Evolutionary conservation across 192 early-diverging fungal genomes (phyloP), one percentile per base, ranked within the genome.

Genomic region (Backusella tuberculispora): DNA sequence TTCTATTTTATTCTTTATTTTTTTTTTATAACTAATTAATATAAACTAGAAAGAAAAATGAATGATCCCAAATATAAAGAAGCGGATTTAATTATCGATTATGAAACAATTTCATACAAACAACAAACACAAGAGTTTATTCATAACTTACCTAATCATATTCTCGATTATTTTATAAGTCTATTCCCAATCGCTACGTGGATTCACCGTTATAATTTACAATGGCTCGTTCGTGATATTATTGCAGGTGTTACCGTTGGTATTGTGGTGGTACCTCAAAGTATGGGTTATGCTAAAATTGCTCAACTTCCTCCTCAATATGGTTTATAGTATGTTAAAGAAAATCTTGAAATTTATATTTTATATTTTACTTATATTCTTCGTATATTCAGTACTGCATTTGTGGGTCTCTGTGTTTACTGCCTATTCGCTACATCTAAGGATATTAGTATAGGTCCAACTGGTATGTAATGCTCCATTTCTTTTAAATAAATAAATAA

Each of bases 391-490:
- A 76, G 74, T 56, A 76, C 92, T 69, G 83, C 86, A 46, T 92
- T 94, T 70, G 81, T 91, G 26, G 92, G 94, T 48, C 79, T 67
- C 24, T 63, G 68, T 24, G 42, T 71, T 29, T 74, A 95, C 74
- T 83, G 83, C 44, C 83, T 92, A 17, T 93, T 95, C 74, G 91
- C 92, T 68, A 95, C 93, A 13, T 90, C 91, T 10, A 95, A 95
- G 79, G 87, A 88, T 74, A 80, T 91, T 50, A 92, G 89, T 38
- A 92, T 93, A 72, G 93, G 93, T 42, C 78, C 78, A 19, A 79
- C 78, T 56, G 78, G 74, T 76, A 70, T 63, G 44, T 44, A 60
- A 66, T 40, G 8, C 77, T 78, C 75, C 82, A 17, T 84, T 80
- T 17, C 10, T 43, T 46, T 1, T 60, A 26, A 60, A 60, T 24